Evolutionary conservation across 371 early-diverging fungal genomes (phyloP), one percentile per base, ranked within the genome.

Genomic region (Quaeritorhiza haematococci): DNA sequence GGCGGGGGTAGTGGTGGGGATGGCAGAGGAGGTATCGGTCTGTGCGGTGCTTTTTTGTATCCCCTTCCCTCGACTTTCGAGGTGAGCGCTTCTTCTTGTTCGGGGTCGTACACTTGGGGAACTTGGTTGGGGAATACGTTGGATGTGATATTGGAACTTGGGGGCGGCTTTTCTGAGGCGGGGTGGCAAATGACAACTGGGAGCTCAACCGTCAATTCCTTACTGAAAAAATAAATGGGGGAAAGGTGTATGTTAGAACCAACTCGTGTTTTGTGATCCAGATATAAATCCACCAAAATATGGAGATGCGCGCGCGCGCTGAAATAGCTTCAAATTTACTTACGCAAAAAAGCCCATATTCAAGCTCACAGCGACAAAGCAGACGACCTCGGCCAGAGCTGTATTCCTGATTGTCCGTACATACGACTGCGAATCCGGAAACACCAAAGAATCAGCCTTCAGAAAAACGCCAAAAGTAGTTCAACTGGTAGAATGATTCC

Each of bases 101-200:
- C 24, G 59, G 61, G 17, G 0, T 64, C 49, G 52, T 67, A 19
- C 53, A 61, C 38, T 58, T 56, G 47, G 56, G 69, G 35, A 65
- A 58, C 47, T 58, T 46, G 72, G 62, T 34, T 69, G 49, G 54
- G 71, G 62, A 49, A 69, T 63, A 10, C 59, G 65, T 56, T 77
- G 24, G 52, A 48, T 3, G 33, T 62, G 24, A 74, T 52, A 34
- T 73, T 56, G 29, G 71, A 66, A 38, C 49, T 58, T 24, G 73
- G 72, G 15, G 76, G 74, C 17, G 78, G 78, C 13, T 70, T 64
- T 38, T 73, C 28, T 17, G 76, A 75, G 4, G 79, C 75, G 17
- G 78, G 69, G 42, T 81, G 79, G 46, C 75, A 80, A n/a, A 82
- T 73, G 47, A 69, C 68, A 32, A 78, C 68, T 17, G 82, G 82